Evolutionary conservation across 2,329 filamentous ascomycete genomes (phyloP), one percentile per base, ranked within the genome.

Genomic region (Venturia asperata): DNA sequence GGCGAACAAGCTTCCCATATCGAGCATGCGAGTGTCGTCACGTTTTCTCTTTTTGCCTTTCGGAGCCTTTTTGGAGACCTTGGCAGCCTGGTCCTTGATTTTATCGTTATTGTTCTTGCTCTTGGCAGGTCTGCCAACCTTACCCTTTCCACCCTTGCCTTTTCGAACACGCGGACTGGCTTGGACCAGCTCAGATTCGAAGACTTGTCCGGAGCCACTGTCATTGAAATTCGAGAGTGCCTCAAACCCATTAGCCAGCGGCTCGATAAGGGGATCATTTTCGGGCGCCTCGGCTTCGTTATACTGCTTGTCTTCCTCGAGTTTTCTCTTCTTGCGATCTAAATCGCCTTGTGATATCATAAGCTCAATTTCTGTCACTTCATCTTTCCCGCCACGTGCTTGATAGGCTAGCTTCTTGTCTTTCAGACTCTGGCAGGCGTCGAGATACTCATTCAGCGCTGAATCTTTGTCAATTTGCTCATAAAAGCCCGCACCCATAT

Each of bases 1-100:
- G 2, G 67, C 69, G 62, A 76, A 68, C 1, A 77, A 67, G 0
- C 3, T 60, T 11, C 0, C 37, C 5, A 24, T 45, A 49, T 15
- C 68, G n/a, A 39, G 64, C 66, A 13, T 66, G 67, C 24, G 17
- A 17, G 21, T 10, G 11, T 56, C n/a, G 19, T 27, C 30, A 1
- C 52, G 19, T 27, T 19, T 15, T 42, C 2, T 19, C 13, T 72
- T 73, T n/a, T 64, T 65, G 39, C 45, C 42, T n/a, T 65, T 64
- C 7, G 39, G 21, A 55, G 30, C 30, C 6, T 34, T 34, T 6
- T 34, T 34, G 30, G 30, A 34, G 30, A 34, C 30, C 30, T 34
- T 34, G 30, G 30, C 30, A 34, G 49, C 56, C 3, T 62, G 62
- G 0, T 69, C 68, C 58, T 72, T 69, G 19, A 68, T 67, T 19